phyloP scores from a whole-genome alignment of 805 yeast genomes.

The Pichia rugopelliculosa region DNA sequence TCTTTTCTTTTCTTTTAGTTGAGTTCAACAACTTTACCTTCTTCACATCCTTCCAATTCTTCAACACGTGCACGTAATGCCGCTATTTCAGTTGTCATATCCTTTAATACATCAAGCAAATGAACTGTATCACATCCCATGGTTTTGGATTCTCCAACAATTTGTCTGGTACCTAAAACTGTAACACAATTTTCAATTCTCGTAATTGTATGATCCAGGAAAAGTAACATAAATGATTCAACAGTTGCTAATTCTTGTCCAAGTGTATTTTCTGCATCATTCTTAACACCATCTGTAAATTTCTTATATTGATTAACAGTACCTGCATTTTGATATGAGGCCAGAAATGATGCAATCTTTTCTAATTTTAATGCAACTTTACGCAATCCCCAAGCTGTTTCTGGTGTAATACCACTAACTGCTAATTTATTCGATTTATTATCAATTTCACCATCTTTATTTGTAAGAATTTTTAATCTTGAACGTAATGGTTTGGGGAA shows the following conservation, averaged over 20 bases:
- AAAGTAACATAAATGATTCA: conserved; percentile 41
- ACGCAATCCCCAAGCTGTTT: conserved; percentile 36
- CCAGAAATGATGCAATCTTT: conserved; percentile 42
- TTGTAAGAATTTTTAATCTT: conserved; percentile 41
- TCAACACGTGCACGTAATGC: background rate
- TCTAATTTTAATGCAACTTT: conserved; percentile 52
- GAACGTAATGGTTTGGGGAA: conserved; percentile 62
- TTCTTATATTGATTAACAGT: conserved; percentile 9
- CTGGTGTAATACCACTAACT: conserved; percentile 25
- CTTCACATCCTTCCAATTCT: background rate
- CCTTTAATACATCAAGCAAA: conserved; percentile 5
- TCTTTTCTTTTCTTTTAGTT: background rate
- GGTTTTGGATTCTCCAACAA: conserved; percentile 1
- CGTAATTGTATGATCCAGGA: conserved; percentile 59
- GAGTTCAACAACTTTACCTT: background rate
- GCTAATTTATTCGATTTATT: conserved; percentile 20
- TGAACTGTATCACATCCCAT: background rate
- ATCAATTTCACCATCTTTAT: conserved; percentile 28
- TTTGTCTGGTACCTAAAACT: conserved; percentile 32
- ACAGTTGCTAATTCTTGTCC: conserved; percentile 10
- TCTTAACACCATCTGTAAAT: conserved; percentile 14
- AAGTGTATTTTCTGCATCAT: conserved; percentile 14
- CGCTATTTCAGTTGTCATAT: conserved; percentile 7
- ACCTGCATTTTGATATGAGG: conserved; percentile 31
- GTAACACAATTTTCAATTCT: conserved; percentile 59